Percentiles rank a stretch among this genome's conserved stretches.
Evolutionary conservation across 2,329 filamentous ascomycete species (phyloP).

Genomic region (Apiospora phragmitis): DNA sequence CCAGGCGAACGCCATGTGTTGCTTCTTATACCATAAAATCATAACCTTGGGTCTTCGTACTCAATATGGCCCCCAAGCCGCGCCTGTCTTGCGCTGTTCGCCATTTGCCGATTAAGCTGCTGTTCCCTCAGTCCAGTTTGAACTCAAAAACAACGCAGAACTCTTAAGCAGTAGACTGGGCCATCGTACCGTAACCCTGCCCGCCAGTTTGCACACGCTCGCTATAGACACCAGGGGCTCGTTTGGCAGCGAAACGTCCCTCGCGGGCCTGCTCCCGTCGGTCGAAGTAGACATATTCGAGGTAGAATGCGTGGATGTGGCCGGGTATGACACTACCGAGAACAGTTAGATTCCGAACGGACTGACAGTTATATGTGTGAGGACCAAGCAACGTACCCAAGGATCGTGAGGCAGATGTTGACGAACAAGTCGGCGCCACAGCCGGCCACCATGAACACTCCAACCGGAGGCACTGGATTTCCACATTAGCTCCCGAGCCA

Average conservation of each 20-base stretch:
- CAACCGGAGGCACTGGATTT: conserved; percentile 62
- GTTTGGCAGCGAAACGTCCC: conserved; percentile 53
- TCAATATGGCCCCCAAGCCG: background rate
- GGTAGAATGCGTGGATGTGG: conserved; percentile 77
- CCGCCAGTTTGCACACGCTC: conserved; percentile 73
- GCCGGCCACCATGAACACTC: conserved; percentile 64
- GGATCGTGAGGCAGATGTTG: conserved; percentile 66
- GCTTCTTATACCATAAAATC: background rate
- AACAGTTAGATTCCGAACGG: background rate
- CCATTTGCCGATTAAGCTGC: background rate
- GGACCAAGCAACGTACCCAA: conserved; percentile 49
- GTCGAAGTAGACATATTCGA: conserved; percentile 82
- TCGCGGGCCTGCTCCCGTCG: conserved; percentile 63
- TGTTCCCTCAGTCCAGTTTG: background rate
- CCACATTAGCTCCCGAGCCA: background rate
- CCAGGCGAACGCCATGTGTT: background rate
- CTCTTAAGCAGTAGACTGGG: conserved; percentile 25
- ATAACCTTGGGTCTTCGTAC: background rate
- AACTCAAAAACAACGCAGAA: background rate
- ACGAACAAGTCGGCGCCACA: conserved; percentile 66
- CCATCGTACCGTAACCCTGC: conserved; percentile 59
- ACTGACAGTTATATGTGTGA: background rate
- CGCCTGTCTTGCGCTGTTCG: background rate
- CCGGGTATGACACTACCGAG: conserved; percentile 57
- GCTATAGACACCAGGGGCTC: conserved; percentile 71